A percentile compares a stretch with the other conserved stretches of the same genome.
Conservation (phyloP, 441 rosid genomes). For the Brassica hybrid region DNA sequence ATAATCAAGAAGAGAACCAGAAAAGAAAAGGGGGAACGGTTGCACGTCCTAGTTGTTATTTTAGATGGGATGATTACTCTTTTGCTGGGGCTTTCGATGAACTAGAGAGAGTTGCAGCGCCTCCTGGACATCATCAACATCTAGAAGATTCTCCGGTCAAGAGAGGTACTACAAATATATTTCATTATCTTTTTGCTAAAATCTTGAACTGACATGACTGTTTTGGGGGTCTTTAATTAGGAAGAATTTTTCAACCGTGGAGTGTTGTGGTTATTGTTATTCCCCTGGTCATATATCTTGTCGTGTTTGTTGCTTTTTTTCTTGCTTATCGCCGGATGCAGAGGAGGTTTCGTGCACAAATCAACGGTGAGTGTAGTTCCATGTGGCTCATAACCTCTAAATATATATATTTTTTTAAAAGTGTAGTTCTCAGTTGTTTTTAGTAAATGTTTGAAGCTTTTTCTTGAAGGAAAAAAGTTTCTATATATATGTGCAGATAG, state of each 20-base stretch:
- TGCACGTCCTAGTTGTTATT: constrained; percentile 37
- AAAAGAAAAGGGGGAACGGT: constrained; percentile 38
- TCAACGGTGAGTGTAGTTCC: constrained; percentile 27
- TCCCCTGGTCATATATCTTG: constrained; percentile 27
- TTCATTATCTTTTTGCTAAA: neutral
- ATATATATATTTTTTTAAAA: too few relatives aligned
- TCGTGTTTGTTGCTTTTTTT: constrained; percentile 33
- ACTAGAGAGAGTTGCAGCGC: constrained; percentile 21
- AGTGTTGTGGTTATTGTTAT: constrained; percentile 30
- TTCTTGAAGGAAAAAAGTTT: neutral
- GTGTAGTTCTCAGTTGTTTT: neutral
- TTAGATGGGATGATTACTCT: constrained; percentile 45
- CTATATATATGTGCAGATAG: constrained; percentile 23
- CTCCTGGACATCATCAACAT: constrained; percentile 31
- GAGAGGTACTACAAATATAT: constrained; percentile 19
- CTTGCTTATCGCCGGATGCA: constrained; percentile 28
- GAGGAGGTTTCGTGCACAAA: constrained; percentile 27
- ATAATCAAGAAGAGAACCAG: constrained; percentile 16
- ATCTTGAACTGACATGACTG: constrained; percentile 1
- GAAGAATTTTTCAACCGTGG: constrained; percentile 35
- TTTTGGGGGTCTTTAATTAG: constrained; percentile 15
- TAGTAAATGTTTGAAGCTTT: neutral
- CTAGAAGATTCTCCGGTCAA: neutral
- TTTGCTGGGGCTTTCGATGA: constrained; percentile 26
- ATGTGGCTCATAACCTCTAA: neutral